Evolutionary conservation across 2,329 filamentous ascomycete species (phyloP), one percentile per base, ranked within the genome.

Genomic region (Pyrenophora graminea): DNA sequence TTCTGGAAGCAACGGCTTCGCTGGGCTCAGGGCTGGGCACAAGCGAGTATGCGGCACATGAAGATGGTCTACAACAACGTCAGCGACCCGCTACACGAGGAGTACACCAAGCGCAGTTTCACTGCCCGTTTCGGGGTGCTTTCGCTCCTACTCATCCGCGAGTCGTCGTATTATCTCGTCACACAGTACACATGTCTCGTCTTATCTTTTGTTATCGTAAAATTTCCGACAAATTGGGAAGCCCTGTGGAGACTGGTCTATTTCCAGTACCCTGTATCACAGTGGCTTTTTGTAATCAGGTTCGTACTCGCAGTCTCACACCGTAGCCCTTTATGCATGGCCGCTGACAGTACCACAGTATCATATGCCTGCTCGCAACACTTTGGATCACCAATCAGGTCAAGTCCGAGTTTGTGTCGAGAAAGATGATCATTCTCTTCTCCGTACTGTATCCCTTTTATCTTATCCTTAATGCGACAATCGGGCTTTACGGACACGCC

Each of bases 1-100:
- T 78, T 80, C 61, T 79, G 77, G 75, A 80, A 79, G 60, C 78
- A 80, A 53, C 73, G 78, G 8, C 70, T 80, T n/a, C 68, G 78
- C 47, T 80, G 78, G 78, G 74, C 77, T 3, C 78, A 80, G 58
- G 78, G 78, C 34, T 80, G 78, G 78, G 74, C 76, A 3, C 78
- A 80, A 59, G 78, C 77, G n/a, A 77, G 70, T 30, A 68, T 75
- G 58, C 66, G 69, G 15, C 77, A 80, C 53, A 58, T 74, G 46
- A 68, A 72, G 17, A 69, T 79, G 48, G 61, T 74, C 25, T 80
- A 75, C 70, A 74, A 70, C 25, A 74, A 74, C 19, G 70, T 75
- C 17, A 64, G 68, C 5, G 62, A 70, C 31, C 69, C 61, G 2
- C 42, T 69, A 7, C 66, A 62, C 37, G 50, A 59, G 13, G 51